Evolutionary conservation across 805 yeast species (phyloP).

Genomic region (Nakazawaea holstii): DNA sequence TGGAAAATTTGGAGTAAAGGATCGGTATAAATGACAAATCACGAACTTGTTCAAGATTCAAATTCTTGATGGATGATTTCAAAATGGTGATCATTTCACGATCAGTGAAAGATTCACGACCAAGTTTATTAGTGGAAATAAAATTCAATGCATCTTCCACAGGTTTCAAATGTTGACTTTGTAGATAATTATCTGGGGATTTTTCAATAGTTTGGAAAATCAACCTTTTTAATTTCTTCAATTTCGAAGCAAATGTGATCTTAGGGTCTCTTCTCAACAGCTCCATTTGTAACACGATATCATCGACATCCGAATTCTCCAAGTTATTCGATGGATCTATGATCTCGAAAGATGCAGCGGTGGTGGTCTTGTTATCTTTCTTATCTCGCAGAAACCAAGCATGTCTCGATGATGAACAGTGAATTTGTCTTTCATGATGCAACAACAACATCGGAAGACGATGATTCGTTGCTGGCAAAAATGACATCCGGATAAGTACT

Average conservation of each 20-base stretch:
- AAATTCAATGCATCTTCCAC: constrained; percentile 1
- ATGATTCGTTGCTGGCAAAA: not conserved
- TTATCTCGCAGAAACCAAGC: too few species aligned
- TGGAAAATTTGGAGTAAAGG: constrained; percentile 24
- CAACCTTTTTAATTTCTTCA: not conserved
- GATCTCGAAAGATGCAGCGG: not conserved
- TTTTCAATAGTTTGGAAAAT: constrained; percentile 4
- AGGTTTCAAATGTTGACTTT: not conserved
- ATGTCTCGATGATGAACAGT: too few species aligned
- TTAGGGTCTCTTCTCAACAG: not conserved
- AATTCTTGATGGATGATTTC: constrained; percentile 5
- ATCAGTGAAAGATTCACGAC: constrained; percentile 13
- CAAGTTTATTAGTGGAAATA: not conserved
- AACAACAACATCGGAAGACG: not conserved
- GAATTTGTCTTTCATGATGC: not conserved
- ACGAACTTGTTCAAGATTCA: constrained; percentile 4
- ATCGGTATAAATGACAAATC: constrained; percentile 24
- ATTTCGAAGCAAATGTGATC: constrained; percentile 1
- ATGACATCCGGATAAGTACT: not conserved
- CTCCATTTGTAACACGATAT: not conserved
- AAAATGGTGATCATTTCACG: constrained; percentile 11
- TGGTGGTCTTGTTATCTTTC: not conserved
- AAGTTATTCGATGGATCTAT: too few species aligned
- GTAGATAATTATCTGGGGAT: not conserved
- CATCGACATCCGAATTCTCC: not conserved